Base-by-base conservation (phyloP, 176 grass and related monocot species). In the Avena insularis region DNA sequence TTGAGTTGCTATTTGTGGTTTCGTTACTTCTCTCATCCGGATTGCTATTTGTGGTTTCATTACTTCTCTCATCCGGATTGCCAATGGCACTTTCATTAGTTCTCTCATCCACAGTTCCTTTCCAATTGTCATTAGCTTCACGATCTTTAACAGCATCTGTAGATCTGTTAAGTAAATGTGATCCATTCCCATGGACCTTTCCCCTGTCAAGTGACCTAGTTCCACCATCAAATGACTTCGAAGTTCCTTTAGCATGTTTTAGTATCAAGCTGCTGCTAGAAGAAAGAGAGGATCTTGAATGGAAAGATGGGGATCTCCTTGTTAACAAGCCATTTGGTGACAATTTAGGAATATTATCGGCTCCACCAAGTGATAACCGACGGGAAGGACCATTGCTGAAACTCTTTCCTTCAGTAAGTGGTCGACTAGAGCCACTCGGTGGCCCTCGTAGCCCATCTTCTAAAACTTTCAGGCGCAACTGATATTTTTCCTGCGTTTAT, bases 211-310 rank as follows among this genome's bases (percentile, higher is more conserved):
- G 82, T 60, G 90, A 96, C 82, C 94, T 94, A 64, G 97, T 93
- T 67, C 97, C 97, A 53, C 97, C 97, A 91, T 96, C 97, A 93
- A 99, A 99, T 69, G 97, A 99, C 86, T 94, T 99, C 17, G 97
- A 99, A 70, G 94, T 96, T 69, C 97, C 97, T 87, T 99, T 99
- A 60, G 94, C 94, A 33, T 97, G 92, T 71, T 99, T 99, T 62
- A 99, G 88, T 48, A 97, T 92, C 76, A 91, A 90, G 71, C 92
- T 97, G 79, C 88, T 92, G 84, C 92, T 91, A 64, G 92, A 88
- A 31, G 92, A 94, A 88, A 97, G 89, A 80, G 97, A 96, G 40
- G 97, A 96, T 90, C 92, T 94, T 87, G 90, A 91, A 86, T 99
- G 89, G 88, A 99, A 99, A 83, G 94, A 99, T 78, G 94, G 92